Evolutionary conservation across 352 stramenopile genomes (phyloP), one percentile per base, ranked within the genome.

Genomic region (Thalassiosira mediterranea): DNA sequence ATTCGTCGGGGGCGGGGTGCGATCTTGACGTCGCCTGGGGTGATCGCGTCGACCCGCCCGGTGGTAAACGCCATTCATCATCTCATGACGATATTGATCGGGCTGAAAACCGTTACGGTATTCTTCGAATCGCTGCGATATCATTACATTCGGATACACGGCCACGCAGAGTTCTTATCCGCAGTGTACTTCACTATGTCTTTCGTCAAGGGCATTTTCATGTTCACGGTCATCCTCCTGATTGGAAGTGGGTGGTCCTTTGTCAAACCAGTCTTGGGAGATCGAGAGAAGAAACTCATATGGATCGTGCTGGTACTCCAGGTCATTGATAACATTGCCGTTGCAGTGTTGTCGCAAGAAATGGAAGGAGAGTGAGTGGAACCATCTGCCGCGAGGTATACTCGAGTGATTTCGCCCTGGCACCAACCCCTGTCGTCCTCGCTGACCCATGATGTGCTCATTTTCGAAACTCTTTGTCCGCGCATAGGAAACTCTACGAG

Each of bases 201-300:
- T 49, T 98, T 97, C 62, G 79, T 98, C 15, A 98, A 98, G 74
- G 95, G 95, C 23, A 90, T 97, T 42, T 95, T 98, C 68, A 89
- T 98, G n/a, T 99, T 99, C 73, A 94, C 95, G 4, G 96, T 98
- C n/a, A 92, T 99, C 49, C 79, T 99, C 23, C 90, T 99, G 29
- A 97, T 99, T 74, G 97, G 96, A 57, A 97, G 94, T 53, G 97
- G 97, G 13, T 99, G 96, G 95, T 97, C 92, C 51, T 90, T 99
- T 46, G 84, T 99, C 52, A 98, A 98, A 86, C 95, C 96, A 37
- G 97, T 97, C 80, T 77, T 99, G 19, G 96, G 91, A 48, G 79
- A 89, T 58, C 81, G 88, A 49, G 96, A 99, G 84, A 98, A 98
- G 84, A 94, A 93, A 31, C 93, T 98, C 46, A 92, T 99, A 59